Conservation (phyloP, 2,329 filamentous ascomycete species). For the Penicillium expansum region DNA sequence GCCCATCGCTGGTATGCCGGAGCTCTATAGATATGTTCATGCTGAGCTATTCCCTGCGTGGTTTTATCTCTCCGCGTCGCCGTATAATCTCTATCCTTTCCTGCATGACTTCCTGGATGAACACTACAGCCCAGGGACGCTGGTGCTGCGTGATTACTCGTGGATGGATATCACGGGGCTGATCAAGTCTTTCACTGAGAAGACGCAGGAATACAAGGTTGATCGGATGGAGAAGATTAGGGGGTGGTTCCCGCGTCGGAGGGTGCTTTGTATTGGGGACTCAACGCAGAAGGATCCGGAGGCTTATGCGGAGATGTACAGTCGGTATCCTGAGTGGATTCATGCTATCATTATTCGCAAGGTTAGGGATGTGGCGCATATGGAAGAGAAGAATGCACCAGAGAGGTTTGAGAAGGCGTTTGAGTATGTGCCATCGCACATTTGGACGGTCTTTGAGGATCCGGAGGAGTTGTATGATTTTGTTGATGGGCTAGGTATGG, state of each 20-base stretch:
- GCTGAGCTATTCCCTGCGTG: conserved; percentile 64
- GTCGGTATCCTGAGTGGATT: conserved; percentile 71
- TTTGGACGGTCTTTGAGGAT: conserved; percentile 82
- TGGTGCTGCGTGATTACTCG: conserved; percentile 79
- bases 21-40: conserved; percentile 70
- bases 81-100: conserved; percentile 91
- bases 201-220: conserved; percentile 83
- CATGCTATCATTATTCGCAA: conserved; percentile 81
- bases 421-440: conserved; percentile 62
- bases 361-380: conserved; percentile 71
- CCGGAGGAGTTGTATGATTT: conserved; percentile 59
- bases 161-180: conserved; percentile 83
- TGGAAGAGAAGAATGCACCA: conserved; percentile 70
- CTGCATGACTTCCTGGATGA: conserved; percentile 69
- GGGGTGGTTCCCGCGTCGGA: conserved; percentile 71
- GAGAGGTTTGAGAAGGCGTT: conserved; percentile 83
- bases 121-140: conserved; percentile 72
- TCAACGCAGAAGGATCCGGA: conserved; percentile 91
- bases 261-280: conserved; percentile 83
- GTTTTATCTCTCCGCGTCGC: conserved; percentile 92
- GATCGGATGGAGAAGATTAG: conserved; percentile 75
- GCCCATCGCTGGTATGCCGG: conserved; percentile 76
- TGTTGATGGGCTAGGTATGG: conserved; percentile 30
- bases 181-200: conserved; percentile 72
- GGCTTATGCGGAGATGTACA: conserved; percentile 75